phyloP scores from a whole-genome alignment of 257 asterid species.

The Handroanthus guayacan region DNA sequence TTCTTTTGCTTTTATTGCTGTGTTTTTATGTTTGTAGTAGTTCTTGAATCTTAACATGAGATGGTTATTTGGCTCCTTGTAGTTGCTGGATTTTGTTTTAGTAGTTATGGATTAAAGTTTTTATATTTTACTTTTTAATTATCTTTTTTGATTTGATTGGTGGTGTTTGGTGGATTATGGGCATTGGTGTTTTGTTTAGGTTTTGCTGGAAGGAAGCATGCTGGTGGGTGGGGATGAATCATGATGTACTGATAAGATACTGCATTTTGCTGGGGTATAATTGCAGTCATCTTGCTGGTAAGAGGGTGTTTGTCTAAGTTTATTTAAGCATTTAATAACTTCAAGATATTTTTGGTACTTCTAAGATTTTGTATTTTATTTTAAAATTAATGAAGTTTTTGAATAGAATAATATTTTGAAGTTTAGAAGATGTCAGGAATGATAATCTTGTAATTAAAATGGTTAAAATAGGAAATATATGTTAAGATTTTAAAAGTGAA shows the following conservation, averaged over 20 bases:
- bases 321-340: too few species aligned
- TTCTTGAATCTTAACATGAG: neutral
- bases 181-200: slow-evolving; percentile 20
- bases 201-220: slow-evolving; percentile 70
- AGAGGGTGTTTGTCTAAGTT: too few species aligned
- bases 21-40: neutral
- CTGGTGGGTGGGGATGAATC: slow-evolving; percentile 44
- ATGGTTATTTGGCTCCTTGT: slow-evolving; percentile 1
- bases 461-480: too few species aligned
- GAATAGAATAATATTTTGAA: too few species aligned
- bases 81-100: neutral
- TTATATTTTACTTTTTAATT: neutral
- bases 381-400: too few species aligned
- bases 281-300: neutral
- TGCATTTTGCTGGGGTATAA: slow-evolving; percentile 26
- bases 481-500: too few species aligned
- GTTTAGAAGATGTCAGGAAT: too few species aligned
- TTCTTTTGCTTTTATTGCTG: neutral
- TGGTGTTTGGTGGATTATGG: slow-evolving; percentile 31
- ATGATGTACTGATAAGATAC: slow-evolving; percentile 34
- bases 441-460: too few species aligned
- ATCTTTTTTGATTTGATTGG: slow-evolving; percentile 6
- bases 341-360: too few species aligned
- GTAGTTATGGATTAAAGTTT: neutral
- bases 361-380: too few species aligned